Conservation (phyloP, 345 rosid genomes). For the Lagerstroemia speciosa region DNA sequence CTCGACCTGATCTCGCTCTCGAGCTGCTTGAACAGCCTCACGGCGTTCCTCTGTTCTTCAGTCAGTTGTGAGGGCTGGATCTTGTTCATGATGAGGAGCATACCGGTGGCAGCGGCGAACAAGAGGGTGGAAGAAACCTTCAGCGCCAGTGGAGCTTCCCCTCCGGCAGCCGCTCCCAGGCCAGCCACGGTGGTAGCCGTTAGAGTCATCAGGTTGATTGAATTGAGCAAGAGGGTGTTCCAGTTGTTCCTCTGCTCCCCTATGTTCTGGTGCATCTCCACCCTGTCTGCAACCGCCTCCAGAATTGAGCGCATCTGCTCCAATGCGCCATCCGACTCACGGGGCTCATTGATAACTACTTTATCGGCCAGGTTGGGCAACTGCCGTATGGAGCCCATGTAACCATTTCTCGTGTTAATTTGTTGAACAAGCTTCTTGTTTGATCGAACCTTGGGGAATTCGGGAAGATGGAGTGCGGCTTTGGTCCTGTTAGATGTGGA, state of each 20-base stretch:
- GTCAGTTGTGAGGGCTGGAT: slow-evolving; percentile 40
- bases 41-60: slow-evolving; percentile 32
- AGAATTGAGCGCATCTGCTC: slow-evolving; percentile 32
- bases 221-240: slow-evolving; percentile 52
- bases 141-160: background rate
- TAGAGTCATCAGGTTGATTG: slow-evolving; percentile 59
- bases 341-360: background rate
- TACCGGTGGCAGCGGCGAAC: slow-evolving; percentile 26
- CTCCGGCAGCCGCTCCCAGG: background rate
- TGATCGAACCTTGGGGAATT: background rate
- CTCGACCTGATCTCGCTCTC: slow-evolving; percentile 13
- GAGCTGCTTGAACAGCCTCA: slow-evolving; percentile 25
- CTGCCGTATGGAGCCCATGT: background rate
- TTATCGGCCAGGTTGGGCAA: background rate
- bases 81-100: slow-evolving; percentile 25
- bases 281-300: slow-evolving; percentile 50
- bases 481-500: background rate
- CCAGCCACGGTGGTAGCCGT: slow-evolving; percentile 31
- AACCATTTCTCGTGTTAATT: background rate
- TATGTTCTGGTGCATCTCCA: slow-evolving; percentile 60
- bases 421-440: slow-evolving; percentile 3
- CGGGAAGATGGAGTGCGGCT: background rate
- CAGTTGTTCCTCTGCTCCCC: slow-evolving; percentile 59
- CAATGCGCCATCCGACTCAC: background rate
- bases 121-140: slow-evolving; percentile 15